A percentile compares a stretch with the other conserved stretches of the same genome.
These are phyloP conservation scores for Rhodotorula diobovata DNA, from an alignment of 768 basidiomycete species.

Conservation along the genomic window DNA sequence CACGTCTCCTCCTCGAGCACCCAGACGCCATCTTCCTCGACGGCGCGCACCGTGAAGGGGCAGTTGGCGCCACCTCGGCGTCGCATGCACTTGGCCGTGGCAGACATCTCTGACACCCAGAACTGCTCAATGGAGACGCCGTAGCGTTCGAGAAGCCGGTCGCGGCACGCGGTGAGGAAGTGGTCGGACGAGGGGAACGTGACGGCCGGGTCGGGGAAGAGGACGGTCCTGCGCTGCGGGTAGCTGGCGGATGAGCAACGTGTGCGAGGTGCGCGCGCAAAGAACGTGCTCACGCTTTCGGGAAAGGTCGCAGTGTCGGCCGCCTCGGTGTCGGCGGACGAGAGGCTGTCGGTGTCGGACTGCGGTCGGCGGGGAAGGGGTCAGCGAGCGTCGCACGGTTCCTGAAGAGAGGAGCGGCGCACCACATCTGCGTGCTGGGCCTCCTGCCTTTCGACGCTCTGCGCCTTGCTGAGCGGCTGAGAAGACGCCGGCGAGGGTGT, in stretches of 20 bases:
- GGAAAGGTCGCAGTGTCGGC: background rate
- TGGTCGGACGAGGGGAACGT: too few relatives aligned
- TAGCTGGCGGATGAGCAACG: background rate
- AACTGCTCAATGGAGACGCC: background rate
- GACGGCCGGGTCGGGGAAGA: background rate
- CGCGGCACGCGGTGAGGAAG: background rate
- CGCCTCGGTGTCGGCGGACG: background rate
- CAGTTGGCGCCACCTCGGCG: background rate
- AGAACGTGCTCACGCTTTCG: background rate
- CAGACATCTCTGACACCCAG: too few relatives aligned
- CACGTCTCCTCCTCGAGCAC: background rate
- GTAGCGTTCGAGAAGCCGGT: background rate
- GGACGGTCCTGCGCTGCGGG: background rate
- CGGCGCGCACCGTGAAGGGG: background rate
- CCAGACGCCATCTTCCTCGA: background rate
- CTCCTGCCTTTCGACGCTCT: background rate
- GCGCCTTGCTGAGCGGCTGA: background rate
- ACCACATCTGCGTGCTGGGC: too few relatives aligned
- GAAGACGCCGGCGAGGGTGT: background rate
- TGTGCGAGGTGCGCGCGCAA: background rate
- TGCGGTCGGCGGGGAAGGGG: background rate
- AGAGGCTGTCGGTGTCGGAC: background rate
- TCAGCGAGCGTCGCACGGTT: background rate
- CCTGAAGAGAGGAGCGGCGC: too few relatives aligned
- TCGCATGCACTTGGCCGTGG: background rate